These are phyloP conservation scores for Kappamyces sp. DNA, from an alignment of 192 early-diverging fungal species.

Conservation along the genomic window DNA sequence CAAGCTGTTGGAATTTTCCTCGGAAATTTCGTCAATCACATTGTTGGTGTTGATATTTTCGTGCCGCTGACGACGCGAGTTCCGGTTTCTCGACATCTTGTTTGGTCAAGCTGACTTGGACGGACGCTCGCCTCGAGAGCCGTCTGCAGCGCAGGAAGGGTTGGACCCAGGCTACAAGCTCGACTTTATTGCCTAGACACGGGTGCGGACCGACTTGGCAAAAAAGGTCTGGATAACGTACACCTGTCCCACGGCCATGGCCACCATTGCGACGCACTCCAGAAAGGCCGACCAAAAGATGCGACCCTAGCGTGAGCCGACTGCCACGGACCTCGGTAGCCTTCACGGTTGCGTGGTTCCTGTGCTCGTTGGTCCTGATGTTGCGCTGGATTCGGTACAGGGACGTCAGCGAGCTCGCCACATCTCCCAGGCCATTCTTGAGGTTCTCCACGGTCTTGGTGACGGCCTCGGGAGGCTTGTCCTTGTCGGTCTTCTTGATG, in stretches of 20 bases:
- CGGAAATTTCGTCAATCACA: too few relatives aligned
- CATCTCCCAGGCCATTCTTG: constrained; percentile 47
- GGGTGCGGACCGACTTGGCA: constrained; percentile 28
- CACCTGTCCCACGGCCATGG: constrained; percentile 87
- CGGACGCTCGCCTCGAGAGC: too few relatives aligned
- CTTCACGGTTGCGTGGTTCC: constrained; percentile 84
- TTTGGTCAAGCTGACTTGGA: too few relatives aligned
- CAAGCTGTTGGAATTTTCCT: too few relatives aligned
- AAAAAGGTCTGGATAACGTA: constrained; percentile 93
- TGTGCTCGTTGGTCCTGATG: constrained; percentile 83
- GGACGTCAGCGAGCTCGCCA: constrained; percentile 46
- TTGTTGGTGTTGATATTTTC: too few relatives aligned
- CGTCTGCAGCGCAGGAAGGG: too few relatives aligned
- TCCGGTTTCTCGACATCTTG: too few relatives aligned
- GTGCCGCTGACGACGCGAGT: too few relatives aligned
- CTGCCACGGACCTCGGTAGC: constrained; percentile 61
- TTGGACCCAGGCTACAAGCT: too few relatives aligned
- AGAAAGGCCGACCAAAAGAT: constrained; percentile 89
- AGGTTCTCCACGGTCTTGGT: constrained; percentile 39
- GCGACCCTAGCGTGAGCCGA: constrained; percentile 26
- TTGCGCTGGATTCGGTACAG: constrained; percentile 70
- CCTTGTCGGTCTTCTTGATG: constrained; percentile 26
- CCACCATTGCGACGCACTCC: constrained; percentile 70
- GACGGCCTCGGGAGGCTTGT: constrained; percentile 27
- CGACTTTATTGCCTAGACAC: constrained; percentile 18